Base-by-base conservation (phyloP, 208 protist genomes). In the Leishmania martiniquensis region DNA sequence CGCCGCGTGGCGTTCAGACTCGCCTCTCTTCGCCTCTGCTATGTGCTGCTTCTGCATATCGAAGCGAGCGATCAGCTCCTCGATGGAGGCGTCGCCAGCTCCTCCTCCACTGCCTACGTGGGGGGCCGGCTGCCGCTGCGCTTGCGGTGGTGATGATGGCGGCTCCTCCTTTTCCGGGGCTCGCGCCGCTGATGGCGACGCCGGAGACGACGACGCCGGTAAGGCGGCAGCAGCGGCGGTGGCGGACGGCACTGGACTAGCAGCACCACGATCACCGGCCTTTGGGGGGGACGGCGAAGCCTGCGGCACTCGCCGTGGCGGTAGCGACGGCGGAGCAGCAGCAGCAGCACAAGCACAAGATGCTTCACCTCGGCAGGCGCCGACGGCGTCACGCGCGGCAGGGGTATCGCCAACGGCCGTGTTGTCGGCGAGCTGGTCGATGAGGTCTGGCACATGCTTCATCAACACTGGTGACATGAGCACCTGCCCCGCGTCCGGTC, bases 401-500 rank as follows among this genome's bases (percentile, higher is more conserved):
- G 71, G 9, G 15, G 34, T 6, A 45, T 54, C 39, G 71, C 34
- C 49, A 20, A 34, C 49, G 10, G 66, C 73, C 5, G 67, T 63
- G 39, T 83, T 57, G 2, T 51, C 69, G 29, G 77, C 82, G 22
- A 97, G 87, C 72, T 91, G 86, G 25, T 86, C 77, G 29, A 93
- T 91, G 32, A 97, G 82, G 45, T 87, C 86, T 9, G 94, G 92
- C 51, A 96, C 85, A 44, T 88, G 85, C 54, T 76, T 78, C 82
- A 93, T 89, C 39, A 97, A 66, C 29, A 95, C 87, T 0, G 93
- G 88, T 1, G 87, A 75, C 51, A 77, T 77, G 13, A 98, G 86
- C 20, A 98, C 87, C 70, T 93, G 89, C 20, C 85, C 86, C 13
- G 93, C 93, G 44, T 91, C 88, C 2, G 96, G 96, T n/a, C 96